phyloP scores from a whole-genome alignment of 148 eudicot genomes.

The Diospyros kaki region DNA sequence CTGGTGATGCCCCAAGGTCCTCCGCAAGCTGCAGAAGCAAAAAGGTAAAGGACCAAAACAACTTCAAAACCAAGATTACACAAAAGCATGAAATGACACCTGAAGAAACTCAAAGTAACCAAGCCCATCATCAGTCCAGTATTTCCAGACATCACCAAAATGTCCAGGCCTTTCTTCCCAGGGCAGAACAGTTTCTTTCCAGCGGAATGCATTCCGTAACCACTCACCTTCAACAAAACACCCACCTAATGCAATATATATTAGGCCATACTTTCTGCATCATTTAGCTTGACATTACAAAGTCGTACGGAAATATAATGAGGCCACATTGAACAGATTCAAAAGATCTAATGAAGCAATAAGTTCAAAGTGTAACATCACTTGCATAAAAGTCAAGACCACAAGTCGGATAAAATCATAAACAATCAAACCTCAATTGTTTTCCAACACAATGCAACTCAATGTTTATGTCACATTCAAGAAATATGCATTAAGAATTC shows the following conservation, averaged over 20 bases:
- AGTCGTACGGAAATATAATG: not conserved
- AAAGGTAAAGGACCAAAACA: not conserved
- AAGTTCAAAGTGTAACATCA: not conserved
- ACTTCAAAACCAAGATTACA: not conserved
- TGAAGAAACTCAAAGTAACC: constrained; percentile 51
- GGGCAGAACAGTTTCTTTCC: constrained; percentile 84
- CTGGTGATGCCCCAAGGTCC: constrained; percentile 81
- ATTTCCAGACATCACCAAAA: constrained; percentile 39
- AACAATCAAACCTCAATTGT: not conserved
- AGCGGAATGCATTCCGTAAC: constrained; percentile 70
- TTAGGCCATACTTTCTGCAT: not conserved
- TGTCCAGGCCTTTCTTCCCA: constrained; percentile 77
- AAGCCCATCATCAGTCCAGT: constrained; percentile 59
- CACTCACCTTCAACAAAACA: constrained; percentile 81
- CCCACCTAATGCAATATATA: constrained; percentile 53
- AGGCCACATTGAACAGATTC: not conserved
- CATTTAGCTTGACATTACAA: not conserved
- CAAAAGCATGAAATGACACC: constrained; percentile 20
- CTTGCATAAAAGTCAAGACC: not conserved
- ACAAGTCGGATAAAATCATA: not conserved
- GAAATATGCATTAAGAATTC: not conserved
- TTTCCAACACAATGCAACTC: not conserved
- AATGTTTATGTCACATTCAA: not conserved
- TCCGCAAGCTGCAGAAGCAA: constrained; percentile 68
- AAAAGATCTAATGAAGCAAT: not conserved